Base-by-base conservation (phyloP, 2,329 filamentous ascomycete species). In the Samsoniella hepiali region DNA sequence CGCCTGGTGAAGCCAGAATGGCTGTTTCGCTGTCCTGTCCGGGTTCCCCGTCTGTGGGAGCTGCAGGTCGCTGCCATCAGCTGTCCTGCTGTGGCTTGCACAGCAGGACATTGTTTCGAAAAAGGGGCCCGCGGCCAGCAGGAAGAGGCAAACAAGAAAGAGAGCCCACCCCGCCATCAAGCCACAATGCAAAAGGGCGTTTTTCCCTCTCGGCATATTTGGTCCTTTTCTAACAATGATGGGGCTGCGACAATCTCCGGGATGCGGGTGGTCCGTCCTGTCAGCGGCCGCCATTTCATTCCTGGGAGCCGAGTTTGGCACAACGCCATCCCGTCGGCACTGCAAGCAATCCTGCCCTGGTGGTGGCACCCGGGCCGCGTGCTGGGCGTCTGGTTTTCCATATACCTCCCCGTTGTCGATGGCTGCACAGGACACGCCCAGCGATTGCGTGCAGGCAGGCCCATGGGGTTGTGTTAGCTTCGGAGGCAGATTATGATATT, bases 21-120 rank as follows among this genome's bases (percentile, higher is more conserved):
- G 15, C 29, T 8, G 22, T 22, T 22, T 22, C 22, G 22, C 22
- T 22, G 22, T 51, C 17, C 17, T 36, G 31, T n/a, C 32, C 32
- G 17, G 22, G 27, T 15, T 22, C 36, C 27, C 8, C 22, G 54
- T 56, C 11, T 44, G 49, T 17, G 29, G 29, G 38, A 44, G 38
- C 54, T 56, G 54, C 38, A 56, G 54, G 54, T 56, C 54, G 29
- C 27, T n/a, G 54, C 22, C 36, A 36, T 56, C 38, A 56, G 54
- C 38, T 44, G 54, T 34, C 13, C 38, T 44, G 38, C 42, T 38
- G 54, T 38, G 38, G 36, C 27, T 44, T 56, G 54, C 38, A 42
- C 29, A 36, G 50, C 31, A 8, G 31, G 22, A 22, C 22, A 22
- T 22, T 22, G 22, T 22, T 22, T 22, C 22, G 27, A 36, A 58